These are phyloP conservation scores for Xerocomellus intermedius DNA, from an alignment of 768 basidiomycete genomes.

Conservation along the genomic window DNA sequence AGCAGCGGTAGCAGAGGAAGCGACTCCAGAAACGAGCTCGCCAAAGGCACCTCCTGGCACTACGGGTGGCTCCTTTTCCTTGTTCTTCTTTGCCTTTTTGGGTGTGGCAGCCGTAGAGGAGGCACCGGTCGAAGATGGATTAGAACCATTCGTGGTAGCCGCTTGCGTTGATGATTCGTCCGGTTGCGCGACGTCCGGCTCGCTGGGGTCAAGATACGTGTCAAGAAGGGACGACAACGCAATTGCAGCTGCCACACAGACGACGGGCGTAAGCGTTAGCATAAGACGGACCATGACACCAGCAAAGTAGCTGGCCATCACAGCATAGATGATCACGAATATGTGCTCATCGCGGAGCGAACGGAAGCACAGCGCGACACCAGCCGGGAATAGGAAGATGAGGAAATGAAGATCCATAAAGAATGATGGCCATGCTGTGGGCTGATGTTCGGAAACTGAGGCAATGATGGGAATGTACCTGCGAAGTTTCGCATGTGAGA, in stretches of 20 bases:
- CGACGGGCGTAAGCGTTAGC: slow-evolving; percentile 95
- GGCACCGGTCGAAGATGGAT: slow-evolving; percentile 26
- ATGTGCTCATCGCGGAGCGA: slow-evolving; percentile 94
- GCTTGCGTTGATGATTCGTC: slow-evolving; percentile 8
- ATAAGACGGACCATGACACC: slow-evolving; percentile 99
- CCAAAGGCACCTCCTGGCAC: slow-evolving; percentile 35
- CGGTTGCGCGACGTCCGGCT: slow-evolving; percentile 47
- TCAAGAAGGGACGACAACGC: slow-evolving; percentile 87
- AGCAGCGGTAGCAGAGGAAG: slow-evolving; percentile 32
- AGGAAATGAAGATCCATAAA: slow-evolving; percentile 99
- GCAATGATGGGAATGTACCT: slow-evolving; percentile 98
- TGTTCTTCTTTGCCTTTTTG: slow-evolving; percentile 55
- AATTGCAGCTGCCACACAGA: slow-evolving; percentile 91
- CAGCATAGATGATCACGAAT: slow-evolving; percentile 97
- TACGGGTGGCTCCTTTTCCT: slow-evolving; percentile 49
- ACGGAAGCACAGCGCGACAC: slow-evolving; percentile 91
- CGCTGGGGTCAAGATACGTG: slow-evolving; percentile 81
- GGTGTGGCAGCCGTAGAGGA: slow-evolving; percentile 28
- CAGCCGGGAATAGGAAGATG: slow-evolving; percentile 96
- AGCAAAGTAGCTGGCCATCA: slow-evolving; percentile 96
- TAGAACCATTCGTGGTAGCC: slow-evolving; percentile 3
- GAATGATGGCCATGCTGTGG: slow-evolving; percentile 99
- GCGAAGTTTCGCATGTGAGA: slow-evolving; percentile 5
- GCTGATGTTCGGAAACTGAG: slow-evolving; percentile 98
- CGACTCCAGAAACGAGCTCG: slow-evolving; percentile 43